phyloP scores from a whole-genome alignment of 192 early-diverging fungal species.

The Spizellomyces sp. region DNA sequence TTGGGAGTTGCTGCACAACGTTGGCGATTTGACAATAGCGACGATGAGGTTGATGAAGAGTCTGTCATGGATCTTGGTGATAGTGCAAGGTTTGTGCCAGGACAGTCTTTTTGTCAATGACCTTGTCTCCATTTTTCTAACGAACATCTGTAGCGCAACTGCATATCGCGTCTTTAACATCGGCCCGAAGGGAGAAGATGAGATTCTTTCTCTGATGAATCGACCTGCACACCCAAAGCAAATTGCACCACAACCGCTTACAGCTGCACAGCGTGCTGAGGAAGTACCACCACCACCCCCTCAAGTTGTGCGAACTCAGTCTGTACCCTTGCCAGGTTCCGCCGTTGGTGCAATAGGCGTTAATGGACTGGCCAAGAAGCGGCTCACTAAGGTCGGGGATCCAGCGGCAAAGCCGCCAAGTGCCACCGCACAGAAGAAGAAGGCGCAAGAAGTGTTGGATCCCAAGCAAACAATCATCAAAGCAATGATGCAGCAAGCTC shows the following conservation, averaged over 20 bases:
- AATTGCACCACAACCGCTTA: constrained; percentile 7
- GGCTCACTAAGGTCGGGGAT: constrained; percentile 12
- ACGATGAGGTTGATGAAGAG: constrained; percentile 34
- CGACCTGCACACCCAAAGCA: constrained; percentile 33
- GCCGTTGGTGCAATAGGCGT: neutral
- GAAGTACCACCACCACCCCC: constrained; percentile 14
- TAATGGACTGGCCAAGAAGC: constrained; percentile 26
- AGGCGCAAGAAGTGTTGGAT: constrained; percentile 19
- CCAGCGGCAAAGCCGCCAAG: constrained; percentile 14
- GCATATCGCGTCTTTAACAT: constrained; percentile 28
- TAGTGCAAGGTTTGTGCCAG: constrained; percentile 6
- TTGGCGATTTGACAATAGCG: constrained; percentile 28
- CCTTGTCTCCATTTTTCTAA: neutral
- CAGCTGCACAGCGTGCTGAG: constrained; percentile 31
- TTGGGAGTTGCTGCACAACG: neutral
- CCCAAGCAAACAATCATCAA: constrained; percentile 32
- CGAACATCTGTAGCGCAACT: neutral
- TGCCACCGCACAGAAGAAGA: constrained; percentile 20
- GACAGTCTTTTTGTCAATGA: neutral
- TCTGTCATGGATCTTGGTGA: constrained; percentile 9
- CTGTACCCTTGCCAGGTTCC: neutral
- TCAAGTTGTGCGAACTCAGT: constrained; percentile 23
- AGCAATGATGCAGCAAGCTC: constrained; percentile 36
- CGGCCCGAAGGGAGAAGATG: constrained; percentile 16
- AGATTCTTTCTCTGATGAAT: constrained; percentile 18